These are phyloP conservation scores for Aspergillus fijiensis DNA, from an alignment of 2,329 filamentous ascomycete genomes.

Conservation along the genomic window DNA sequence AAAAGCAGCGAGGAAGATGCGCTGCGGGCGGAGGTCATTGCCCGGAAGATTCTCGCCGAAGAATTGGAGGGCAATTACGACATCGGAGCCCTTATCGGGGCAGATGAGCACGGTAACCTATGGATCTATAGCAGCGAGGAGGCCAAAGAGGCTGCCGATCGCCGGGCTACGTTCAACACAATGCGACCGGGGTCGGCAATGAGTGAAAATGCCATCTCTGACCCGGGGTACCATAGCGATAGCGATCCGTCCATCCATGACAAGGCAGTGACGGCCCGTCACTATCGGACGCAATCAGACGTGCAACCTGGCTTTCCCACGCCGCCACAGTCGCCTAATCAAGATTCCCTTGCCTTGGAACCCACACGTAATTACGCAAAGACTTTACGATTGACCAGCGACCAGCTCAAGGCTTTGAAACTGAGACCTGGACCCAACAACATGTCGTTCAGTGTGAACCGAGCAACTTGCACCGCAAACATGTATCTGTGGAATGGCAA, in stretches of 20 bases:
- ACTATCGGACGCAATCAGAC: conserved; percentile 61
- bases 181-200: conserved; percentile 53
- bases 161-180: conserved; percentile 55
- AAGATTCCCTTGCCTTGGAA: conserved; percentile 56
- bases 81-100: conserved; percentile 90
- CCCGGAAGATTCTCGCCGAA: conserved; percentile 86
- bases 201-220: conserved; percentile 78
- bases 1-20: conserved; percentile 93
- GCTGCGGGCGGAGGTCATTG: conserved; percentile 86
- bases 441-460: conserved; percentile 95
- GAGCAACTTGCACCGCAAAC: conserved; percentile 83
- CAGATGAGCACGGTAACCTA: conserved; percentile 93
- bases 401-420: conserved; percentile 83
- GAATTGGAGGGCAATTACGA: conserved; percentile 95
- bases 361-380: conserved; percentile 90
- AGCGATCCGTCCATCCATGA: conserved; percentile 68
- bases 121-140: conserved; percentile 99
- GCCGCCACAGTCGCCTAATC: conserved; percentile 54
- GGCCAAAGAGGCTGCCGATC: conserved; percentile 83
- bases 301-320: conserved; percentile 67
- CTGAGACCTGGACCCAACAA: conserved; percentile 83
- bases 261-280: conserved; percentile 54
- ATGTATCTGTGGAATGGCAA: conserved; percentile 95
- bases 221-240: conserved; percentile 94
- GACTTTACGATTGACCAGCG: conserved; percentile 89